A percentile compares a stretch with the other conserved stretches of the same genome.
These are phyloP conservation scores for Chaetomium strumarium DNA, from an alignment of 2,329 filamentous ascomycete species.

Conservation along the genomic window DNA sequence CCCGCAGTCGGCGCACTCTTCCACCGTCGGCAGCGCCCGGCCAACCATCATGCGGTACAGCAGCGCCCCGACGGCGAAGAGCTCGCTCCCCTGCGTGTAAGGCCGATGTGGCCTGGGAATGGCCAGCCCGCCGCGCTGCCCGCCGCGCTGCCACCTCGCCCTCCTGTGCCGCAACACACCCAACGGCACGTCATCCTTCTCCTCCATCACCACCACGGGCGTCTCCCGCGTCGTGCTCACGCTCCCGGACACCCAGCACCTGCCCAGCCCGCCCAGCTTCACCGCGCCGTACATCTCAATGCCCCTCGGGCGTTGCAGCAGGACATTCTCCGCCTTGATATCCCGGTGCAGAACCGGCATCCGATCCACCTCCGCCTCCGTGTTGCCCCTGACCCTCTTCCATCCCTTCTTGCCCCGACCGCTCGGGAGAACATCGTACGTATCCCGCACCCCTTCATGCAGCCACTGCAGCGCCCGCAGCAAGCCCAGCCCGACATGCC, in stretches of 20 bases:
- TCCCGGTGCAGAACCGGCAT: conserved; percentile 46
- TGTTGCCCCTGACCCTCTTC: conserved; percentile 2
- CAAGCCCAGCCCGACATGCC: conserved; percentile 48
- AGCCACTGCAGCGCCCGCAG: conserved; percentile 46
- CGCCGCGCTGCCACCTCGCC: conserved; percentile 7
- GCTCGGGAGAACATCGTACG: neutral
- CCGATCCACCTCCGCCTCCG: conserved; percentile 39
- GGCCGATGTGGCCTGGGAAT: conserved; percentile 21
- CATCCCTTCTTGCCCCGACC: neutral
- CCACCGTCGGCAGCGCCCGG: conserved; percentile 23
- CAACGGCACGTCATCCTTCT: conserved; percentile 1
- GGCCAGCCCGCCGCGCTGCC: neutral
- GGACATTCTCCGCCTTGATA: conserved; percentile 43
- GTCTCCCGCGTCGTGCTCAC: conserved; percentile 14
- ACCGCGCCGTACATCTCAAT: conserved; percentile 47
- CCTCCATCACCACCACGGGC: conserved; percentile 24
- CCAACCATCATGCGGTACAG: conserved; percentile 40
- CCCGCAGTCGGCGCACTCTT: conserved; percentile 27
- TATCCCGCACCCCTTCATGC: conserved; percentile 39
- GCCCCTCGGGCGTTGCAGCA: conserved; percentile 43
- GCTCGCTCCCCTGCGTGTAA: conserved; percentile 35
- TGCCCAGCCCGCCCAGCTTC: conserved; percentile 46
- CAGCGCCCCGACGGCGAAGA: conserved; percentile 34
- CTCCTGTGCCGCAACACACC: conserved; percentile 8
- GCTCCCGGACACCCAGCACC: conserved; percentile 37